phyloP scores from a whole-genome alignment of 192 early-diverging fungal genomes.

The Coemansia sp. region DNA sequence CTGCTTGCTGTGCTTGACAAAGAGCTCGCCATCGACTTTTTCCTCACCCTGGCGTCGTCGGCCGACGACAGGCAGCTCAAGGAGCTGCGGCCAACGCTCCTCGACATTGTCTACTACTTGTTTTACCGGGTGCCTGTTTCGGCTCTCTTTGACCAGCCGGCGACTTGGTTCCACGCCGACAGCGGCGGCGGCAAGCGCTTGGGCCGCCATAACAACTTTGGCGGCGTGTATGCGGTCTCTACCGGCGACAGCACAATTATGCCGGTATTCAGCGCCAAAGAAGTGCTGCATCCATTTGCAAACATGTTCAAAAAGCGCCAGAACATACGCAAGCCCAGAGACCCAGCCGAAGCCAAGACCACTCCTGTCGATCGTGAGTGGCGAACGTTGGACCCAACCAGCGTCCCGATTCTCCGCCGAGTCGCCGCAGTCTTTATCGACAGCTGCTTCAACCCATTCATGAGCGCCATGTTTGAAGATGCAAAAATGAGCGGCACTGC shows the following conservation, averaged over 20 bases:
- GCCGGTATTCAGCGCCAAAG: slow-evolving; percentile 44
- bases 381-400: slow-evolving; percentile 22
- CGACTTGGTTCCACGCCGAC: slow-evolving; percentile 21
- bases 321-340: slow-evolving; percentile 20
- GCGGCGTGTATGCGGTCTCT: slow-evolving; percentile 61
- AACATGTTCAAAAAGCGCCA: slow-evolving; percentile 28
- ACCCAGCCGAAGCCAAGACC: not conserved
- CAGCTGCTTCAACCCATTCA: slow-evolving; percentile 50
- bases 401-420: slow-evolving; percentile 30
- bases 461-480: slow-evolving; percentile 41
- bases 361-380: slow-evolving; percentile 30
- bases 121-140: slow-evolving; percentile 47
- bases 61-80: slow-evolving; percentile 57
- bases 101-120: slow-evolving; percentile 49
- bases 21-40: slow-evolving; percentile 62
- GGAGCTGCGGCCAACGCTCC: slow-evolving; percentile 34
- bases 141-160: slow-evolving; percentile 29
- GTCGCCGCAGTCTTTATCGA: slow-evolving; percentile 40
- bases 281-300: slow-evolving; percentile 44
- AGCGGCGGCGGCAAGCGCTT: slow-evolving; percentile 18
- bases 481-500: slow-evolving; percentile 9
- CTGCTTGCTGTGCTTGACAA: slow-evolving; percentile 58
- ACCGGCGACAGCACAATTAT: slow-evolving; percentile 46
- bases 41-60: slow-evolving; percentile 71
- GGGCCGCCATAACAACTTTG: slow-evolving; percentile 64